Percentiles rank a stretch among this genome's conserved stretches.
Evolutionary conservation across 176 grass and related monocot species (phyloP).

Genomic region (Oryza coarctata): DNA sequence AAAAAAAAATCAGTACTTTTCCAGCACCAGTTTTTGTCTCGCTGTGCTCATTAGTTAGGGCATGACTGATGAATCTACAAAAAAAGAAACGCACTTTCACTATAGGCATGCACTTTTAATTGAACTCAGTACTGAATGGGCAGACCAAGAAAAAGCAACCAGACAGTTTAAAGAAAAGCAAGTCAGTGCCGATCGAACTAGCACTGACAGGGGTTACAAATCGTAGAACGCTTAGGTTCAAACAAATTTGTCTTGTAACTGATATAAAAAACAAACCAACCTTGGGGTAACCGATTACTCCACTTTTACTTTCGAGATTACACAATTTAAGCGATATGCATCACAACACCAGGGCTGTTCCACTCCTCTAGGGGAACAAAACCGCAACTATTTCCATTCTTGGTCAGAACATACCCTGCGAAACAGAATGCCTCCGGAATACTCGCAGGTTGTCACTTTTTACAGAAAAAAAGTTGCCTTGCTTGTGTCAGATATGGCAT

Average conservation of each 20-base stretch:
- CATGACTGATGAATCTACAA: not conserved
- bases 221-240: not conserved
- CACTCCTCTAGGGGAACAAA: not conserved
- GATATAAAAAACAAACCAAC: not conserved
- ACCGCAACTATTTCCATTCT: not conserved
- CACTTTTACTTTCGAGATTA: not conserved
- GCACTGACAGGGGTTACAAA: not conserved
- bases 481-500: slow-evolving; percentile 24
- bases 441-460: not conserved
- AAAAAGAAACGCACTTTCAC: slow-evolving; percentile 1
- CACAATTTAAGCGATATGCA: slow-evolving; percentile 7
- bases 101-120: not conserved
- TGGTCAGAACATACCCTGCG: not conserved
- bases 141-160: not conserved
- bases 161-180: not conserved
- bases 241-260: not conserved
- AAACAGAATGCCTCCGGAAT: slow-evolving; percentile 16
- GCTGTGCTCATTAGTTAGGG: not conserved
- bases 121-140: not conserved
- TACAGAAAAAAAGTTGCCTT: slow-evolving; percentile 19
- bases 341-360: too few relatives aligned
- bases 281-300: not conserved
- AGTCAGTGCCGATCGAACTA: not conserved
- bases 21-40: not conserved
- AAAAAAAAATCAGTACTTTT: not conserved